Conservation (phyloP, 1,284 basidiomycete genomes). For the Microbotryum intermedium region DNA sequence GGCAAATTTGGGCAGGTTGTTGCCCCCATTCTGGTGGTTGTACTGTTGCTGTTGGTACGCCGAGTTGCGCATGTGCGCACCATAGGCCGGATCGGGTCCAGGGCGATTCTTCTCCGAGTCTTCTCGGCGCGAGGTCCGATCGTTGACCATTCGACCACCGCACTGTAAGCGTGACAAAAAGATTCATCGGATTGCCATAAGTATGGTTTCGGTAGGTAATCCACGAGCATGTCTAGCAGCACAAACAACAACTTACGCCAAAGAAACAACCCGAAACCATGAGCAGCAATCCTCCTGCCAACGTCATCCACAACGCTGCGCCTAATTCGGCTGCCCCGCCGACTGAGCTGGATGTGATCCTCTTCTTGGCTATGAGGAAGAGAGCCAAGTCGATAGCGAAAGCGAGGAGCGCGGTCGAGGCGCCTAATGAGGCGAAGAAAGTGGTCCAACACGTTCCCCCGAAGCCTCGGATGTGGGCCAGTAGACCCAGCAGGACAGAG, state of each 20-base stretch:
- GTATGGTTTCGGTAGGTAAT: not conserved
- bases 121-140: conserved; percentile 8
- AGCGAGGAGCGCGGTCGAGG: conserved; percentile 28
- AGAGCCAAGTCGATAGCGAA: conserved; percentile 33
- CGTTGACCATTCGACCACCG: conserved; percentile 22
- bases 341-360: conserved; percentile 23
- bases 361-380: conserved; percentile 31
- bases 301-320: conserved; percentile 32
- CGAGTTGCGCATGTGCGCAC: conserved; percentile 13
- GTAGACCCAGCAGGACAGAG: conserved; percentile 23
- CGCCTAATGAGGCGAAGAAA: conserved; percentile 32
- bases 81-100: conserved; percentile 6
- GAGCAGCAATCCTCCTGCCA: conserved; percentile 28
- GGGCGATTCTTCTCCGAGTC: conserved; percentile 19
- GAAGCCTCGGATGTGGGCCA: conserved; percentile 26
- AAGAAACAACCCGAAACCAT: conserved; percentile 31
- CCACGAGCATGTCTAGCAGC: not conserved
- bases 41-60: conserved; percentile 6
- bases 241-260: conserved; percentile 12
- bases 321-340: conserved; percentile 26
- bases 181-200: not conserved
- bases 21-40: conserved; percentile 3
- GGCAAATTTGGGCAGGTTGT: conserved; percentile 4
- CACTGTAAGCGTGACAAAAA: not conserved
- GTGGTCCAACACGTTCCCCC: conserved; percentile 25